Conservation (phyloP, 257 asterid genomes). For the Anisodus acutangulus region DNA sequence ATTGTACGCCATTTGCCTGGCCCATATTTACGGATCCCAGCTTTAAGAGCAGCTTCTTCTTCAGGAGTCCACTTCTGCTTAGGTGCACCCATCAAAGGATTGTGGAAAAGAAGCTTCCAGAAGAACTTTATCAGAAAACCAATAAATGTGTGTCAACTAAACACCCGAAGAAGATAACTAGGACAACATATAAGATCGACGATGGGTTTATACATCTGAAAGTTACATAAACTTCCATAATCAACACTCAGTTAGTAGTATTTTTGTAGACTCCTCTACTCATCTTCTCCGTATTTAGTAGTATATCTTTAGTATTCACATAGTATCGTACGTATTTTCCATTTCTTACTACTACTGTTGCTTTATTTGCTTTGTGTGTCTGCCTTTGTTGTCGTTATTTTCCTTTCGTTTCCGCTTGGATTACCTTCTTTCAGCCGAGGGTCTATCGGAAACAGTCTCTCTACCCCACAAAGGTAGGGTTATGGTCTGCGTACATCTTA, state of each 20-base stretch:
- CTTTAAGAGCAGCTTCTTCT: conserved; percentile 95
- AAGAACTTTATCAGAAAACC: background rate
- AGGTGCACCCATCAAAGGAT: conserved; percentile 77
- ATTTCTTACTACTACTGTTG: no score
- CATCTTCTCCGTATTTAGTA: no score
- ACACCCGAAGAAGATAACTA: background rate
- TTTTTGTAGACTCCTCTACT: no score
- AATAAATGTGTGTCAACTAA: background rate
- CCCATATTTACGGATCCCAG: conserved; percentile 90
- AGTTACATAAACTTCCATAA: background rate
- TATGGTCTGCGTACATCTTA: no score
- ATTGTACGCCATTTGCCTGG: conserved; percentile 94
- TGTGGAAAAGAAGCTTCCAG: background rate
- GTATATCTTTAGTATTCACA: no score
- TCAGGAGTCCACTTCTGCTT: conserved; percentile 96
- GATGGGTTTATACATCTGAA: background rate
- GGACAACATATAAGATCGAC: background rate
- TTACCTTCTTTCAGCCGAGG: no score
- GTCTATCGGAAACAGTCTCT: no score
- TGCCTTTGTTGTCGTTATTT: no score
- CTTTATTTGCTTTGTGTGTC: no score
- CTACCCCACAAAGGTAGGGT: no score
- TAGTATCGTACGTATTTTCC: no score
- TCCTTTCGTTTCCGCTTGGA: no score
- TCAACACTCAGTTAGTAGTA: background rate